phyloP scores from a whole-genome alignment of 2,329 filamentous ascomycete genomes.

The Nigrospora osmanthi region DNA sequence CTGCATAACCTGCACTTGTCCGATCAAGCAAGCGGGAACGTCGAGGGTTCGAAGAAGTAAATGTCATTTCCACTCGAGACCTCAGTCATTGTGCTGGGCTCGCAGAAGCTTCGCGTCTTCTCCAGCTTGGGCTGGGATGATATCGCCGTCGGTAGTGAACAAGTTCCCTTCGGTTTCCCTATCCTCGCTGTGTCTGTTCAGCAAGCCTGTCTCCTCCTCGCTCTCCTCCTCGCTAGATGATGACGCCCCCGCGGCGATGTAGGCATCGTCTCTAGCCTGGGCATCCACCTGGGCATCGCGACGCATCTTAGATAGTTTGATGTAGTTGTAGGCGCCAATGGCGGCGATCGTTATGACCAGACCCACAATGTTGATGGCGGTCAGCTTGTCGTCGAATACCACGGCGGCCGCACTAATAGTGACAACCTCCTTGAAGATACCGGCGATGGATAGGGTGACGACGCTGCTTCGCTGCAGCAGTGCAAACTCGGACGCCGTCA shows the following conservation, averaged over 20 bases:
- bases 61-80: not conserved
- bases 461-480: slow-evolving; percentile 91
- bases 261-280: slow-evolving; percentile 28
- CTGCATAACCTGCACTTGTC: too few relatives aligned
- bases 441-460: slow-evolving; percentile 91
- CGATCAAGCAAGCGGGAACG: too few relatives aligned
- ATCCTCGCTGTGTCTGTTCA: slow-evolving; percentile 31
- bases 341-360: slow-evolving; percentile 81
- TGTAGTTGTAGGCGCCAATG: slow-evolving; percentile 86
- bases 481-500: slow-evolving; percentile 95
- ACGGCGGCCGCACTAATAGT: slow-evolving; percentile 85
- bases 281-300: slow-evolving; percentile 56
- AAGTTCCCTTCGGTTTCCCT: slow-evolving; percentile 27
- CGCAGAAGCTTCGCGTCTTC: slow-evolving; percentile 12
- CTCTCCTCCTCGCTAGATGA: slow-evolving; percentile 29
- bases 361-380: slow-evolving; percentile 78
- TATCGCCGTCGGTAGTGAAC: slow-evolving; percentile 31
- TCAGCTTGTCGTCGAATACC: slow-evolving; percentile 83
- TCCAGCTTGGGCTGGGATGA: slow-evolving; percentile 17
- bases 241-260: slow-evolving; percentile 19
- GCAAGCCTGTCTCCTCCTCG: slow-evolving; percentile 38
- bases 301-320: slow-evolving; percentile 88
- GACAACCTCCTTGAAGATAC: slow-evolving; percentile 98
- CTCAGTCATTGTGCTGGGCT: slow-evolving; percentile 6
- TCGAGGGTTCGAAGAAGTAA: too few relatives aligned